Evolutionary conservation across 441 rosid species (phyloP), one percentile per base, ranked within the genome.

Genomic region (Omphalea diandra): DNA sequence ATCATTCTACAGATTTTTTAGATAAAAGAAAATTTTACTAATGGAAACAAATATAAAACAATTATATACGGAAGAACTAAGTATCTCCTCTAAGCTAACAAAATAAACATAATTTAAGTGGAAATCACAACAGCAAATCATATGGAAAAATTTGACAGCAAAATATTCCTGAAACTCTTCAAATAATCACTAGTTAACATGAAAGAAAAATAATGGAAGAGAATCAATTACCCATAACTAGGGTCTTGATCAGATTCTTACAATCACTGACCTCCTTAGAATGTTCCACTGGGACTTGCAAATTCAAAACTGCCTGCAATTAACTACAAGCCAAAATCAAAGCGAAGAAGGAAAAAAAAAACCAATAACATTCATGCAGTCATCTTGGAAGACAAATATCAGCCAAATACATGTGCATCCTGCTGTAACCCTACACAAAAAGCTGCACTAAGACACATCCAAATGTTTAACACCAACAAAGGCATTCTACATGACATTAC

Each of bases 251-350:
- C 84, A 96, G 83, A 84, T 86, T 91, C 76, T 96, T 96, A 77
- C 96, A 93, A 77, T 96, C 98, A 81, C 83, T 90, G 70, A 96
- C 91, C 82, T 96, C 99, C 89, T 96, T 96, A 54, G 98, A 90
- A 86, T 90, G 98, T 76, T 96, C 99, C 72, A 83, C 85, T 12
- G 98, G 97, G 63, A 88, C 94, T 91, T 96, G 99, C 87, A 93
- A 73, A 77, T 91, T 89, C 74, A 95, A 70, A 83, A 95, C 98
- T 76, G 98, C 98, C 99, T 95, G 97, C 90, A 85, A 79, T 76
- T 60, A 79, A 69, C 56, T 68, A 54, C 57, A 31, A 65, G 69
- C 59, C 73, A 65, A 54, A 35, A 77, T 71, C 47, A 67, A 72
- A 69, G n/a, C 26, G 49, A 52, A 22, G 46, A 15, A 27, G 5